These are phyloP conservation scores for Fusarium ramigenum DNA, from an alignment of 2,329 filamentous ascomycete genomes.

Conservation along the genomic window DNA sequence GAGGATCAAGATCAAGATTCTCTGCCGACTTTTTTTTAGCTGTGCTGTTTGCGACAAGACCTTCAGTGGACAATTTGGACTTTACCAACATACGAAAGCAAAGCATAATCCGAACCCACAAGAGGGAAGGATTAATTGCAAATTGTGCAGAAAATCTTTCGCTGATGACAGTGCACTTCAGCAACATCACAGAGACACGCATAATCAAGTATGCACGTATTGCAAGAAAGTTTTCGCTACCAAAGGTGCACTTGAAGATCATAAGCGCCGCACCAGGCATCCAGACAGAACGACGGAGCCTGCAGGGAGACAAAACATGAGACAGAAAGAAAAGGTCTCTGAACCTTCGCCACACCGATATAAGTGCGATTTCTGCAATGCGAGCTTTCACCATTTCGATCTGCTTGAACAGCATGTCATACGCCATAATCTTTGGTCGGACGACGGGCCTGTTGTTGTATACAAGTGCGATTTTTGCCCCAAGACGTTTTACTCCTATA, in stretches of 20 bases:
- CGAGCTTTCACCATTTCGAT: not conserved
- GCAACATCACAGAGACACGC: not conserved
- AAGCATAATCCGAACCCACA: not conserved
- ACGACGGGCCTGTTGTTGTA: not conserved
- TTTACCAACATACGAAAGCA: not conserved
- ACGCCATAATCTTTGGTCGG: not conserved
- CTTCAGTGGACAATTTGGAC: not conserved
- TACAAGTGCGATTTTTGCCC: not conserved
- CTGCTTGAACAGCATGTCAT: not conserved
- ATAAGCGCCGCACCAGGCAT: not conserved
- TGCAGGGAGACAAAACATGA: not conserved
- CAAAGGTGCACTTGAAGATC: no score
- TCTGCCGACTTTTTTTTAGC: not conserved
- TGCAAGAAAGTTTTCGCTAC: not conserved
- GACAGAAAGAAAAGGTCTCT: not conserved
- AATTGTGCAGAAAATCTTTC: not conserved
- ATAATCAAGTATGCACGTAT: not conserved
- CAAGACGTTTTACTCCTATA: not conserved
- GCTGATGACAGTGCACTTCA: rapidly evolving
- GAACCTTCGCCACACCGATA: no score
- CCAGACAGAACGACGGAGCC: not conserved
- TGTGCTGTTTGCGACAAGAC: not conserved
- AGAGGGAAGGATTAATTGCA: not conserved
- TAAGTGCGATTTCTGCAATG: not conserved
- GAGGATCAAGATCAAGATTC: not conserved